Conservation (phyloP, 2,329 filamentous ascomycete genomes). For the Xylariaceae sp. region DNA sequence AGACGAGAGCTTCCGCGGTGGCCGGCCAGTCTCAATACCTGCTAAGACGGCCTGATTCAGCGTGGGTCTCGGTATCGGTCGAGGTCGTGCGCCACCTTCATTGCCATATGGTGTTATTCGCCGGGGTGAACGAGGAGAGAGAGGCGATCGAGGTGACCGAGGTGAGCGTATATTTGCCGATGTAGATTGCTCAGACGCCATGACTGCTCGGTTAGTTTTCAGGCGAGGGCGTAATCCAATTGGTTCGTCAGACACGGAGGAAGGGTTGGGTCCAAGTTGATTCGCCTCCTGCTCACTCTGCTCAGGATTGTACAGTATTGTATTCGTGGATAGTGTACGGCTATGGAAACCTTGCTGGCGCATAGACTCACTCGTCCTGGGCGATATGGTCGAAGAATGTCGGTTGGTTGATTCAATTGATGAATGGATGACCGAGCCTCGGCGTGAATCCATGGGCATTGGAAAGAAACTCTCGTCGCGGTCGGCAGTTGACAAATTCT, state of each 20-base stretch:
- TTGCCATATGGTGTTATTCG: slow-evolving; percentile 40
- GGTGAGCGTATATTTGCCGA: slow-evolving; percentile 43
- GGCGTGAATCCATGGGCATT: slow-evolving; percentile 43
- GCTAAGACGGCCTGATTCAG: slow-evolving; percentile 52
- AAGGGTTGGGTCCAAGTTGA: slow-evolving; percentile 35
- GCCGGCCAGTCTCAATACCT: slow-evolving; percentile 44
- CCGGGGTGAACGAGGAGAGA: slow-evolving; percentile 40
- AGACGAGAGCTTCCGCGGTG: slow-evolving; percentile 48
- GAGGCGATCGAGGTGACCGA: not conserved
- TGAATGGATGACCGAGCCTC: slow-evolving; percentile 32
- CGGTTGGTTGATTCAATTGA: slow-evolving; percentile 29
- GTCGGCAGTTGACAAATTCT: slow-evolving; percentile 25
- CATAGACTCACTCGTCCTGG: slow-evolving; percentile 28
- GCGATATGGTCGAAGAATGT: slow-evolving; percentile 32
- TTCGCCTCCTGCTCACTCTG: slow-evolving; percentile 35
- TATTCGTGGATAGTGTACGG: slow-evolving; percentile 74
- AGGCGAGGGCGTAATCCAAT: slow-evolving; percentile 32
- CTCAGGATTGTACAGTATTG: slow-evolving; percentile 72
- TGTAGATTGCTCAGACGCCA: slow-evolving; percentile 34
- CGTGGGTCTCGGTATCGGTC: slow-evolving; percentile 54
- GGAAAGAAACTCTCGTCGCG: slow-evolving; percentile 51
- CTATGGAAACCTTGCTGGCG: slow-evolving; percentile 50
- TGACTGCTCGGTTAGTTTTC: slow-evolving; percentile 36
- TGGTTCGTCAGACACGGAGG: slow-evolving; percentile 40
- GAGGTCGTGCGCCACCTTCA: slow-evolving; percentile 45